A percentile compares a stretch with the other conserved stretches of the same genome.
Evolutionary conservation across 306 rosid species (phyloP).

Genomic region (Vicia faba): DNA sequence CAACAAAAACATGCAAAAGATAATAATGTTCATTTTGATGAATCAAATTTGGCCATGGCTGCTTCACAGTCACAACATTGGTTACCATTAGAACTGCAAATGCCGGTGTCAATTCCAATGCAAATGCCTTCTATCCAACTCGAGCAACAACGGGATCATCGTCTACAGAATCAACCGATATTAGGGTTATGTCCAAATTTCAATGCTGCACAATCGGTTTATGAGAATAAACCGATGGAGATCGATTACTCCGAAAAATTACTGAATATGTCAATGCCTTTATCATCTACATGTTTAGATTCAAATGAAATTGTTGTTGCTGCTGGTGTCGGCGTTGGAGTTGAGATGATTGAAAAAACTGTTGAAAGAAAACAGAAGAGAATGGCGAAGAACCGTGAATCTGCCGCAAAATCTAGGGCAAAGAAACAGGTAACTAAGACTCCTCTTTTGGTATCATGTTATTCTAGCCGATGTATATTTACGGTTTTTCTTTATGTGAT

Average conservation of each 20-base stretch:
- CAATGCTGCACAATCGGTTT: constrained; percentile 24
- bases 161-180: constrained; percentile 9
- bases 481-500: constrained; percentile 28
- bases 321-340: background rate
- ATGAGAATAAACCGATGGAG: constrained; percentile 39
- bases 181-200: constrained; percentile 12
- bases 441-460: background rate
- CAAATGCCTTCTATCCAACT: background rate
- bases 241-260: constrained; percentile 45
- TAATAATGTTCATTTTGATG: constrained; percentile 14
- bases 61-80: constrained; percentile 45
- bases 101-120: constrained; percentile 16
- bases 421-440: constrained; percentile 58
- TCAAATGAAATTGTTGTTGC: constrained; percentile 20
- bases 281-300: constrained; percentile 32
- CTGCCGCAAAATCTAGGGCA: constrained; percentile 78
- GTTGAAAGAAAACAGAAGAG: constrained; percentile 61
- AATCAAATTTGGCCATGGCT: constrained; percentile 39
- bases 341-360: constrained; percentile 43
- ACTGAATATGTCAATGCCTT: constrained; percentile 25
- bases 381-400: constrained; percentile 72
- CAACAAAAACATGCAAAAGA: constrained; percentile 35
- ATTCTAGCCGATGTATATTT: background rate
- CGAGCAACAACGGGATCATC: constrained; percentile 31
- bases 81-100: constrained; percentile 44